Base-by-base conservation (phyloP, 2,329 filamentous ascomycete genomes). In the Venturia oleaginea region DNA sequence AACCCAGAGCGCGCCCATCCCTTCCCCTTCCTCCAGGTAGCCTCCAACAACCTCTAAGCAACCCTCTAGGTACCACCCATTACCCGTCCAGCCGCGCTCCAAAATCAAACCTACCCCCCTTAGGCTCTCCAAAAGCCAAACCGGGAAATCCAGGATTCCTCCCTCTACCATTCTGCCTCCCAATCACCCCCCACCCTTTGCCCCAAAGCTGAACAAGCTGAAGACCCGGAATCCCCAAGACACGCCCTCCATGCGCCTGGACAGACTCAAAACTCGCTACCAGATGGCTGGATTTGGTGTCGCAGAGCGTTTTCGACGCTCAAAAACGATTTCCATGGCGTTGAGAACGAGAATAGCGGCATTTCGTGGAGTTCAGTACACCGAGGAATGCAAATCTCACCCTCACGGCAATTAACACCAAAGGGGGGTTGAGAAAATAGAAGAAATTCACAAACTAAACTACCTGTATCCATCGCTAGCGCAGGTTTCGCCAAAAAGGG, bases 401-500 rank as follows among this genome's bases (percentile, higher is more conserved):
- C 51, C 34, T 57, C 51, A 57, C 51, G 51, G 38, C 38, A n/a
- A 19, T 7, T 2, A 32, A 32, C 24, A 30, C 3, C 51, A 19
- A 34, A 34, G 15, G 13, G 27, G 15, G 7, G 27, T 15, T 10
- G 3, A 22, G 2, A 30, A 19, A 57, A 34, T 8, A n/a, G 51
- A 57, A 24, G 43, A 24, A 48, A 34, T 57, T n/a, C 5, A n/a
- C 48, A 34, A 57, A 57, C 15, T 57, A 57, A 7, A 34, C 30
- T 57, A n/a, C 51, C 51, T 57, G 51, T 22, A 13, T 32, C 43
- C 51, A 57, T 57, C 51, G 51, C 46, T 32, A 15, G 24, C 5
- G 27, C 51, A 57, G 51, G 51, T 57, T 57, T 40, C 38, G 38
- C 51, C 51, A 57, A 57, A 55, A 57, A 51, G 51, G 51, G 51